Conservation (phyloP, 2,329 filamentous ascomycete species). For the Botrytis byssoidea region DNA sequence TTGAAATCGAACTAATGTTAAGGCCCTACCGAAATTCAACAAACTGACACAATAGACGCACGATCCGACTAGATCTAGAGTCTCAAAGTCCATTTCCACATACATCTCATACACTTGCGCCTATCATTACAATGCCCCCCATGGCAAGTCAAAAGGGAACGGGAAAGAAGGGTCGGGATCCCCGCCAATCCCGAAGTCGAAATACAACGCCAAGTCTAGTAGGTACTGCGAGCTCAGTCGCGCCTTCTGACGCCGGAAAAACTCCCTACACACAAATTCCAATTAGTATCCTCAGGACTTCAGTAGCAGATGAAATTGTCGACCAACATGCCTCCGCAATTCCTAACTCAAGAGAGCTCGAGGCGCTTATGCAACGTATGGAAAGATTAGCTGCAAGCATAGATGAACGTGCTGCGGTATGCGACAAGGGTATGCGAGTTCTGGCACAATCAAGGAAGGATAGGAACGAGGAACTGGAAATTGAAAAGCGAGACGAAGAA, state of each 20-base stretch:
- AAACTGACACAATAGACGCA: background rate
- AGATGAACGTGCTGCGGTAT: constrained; percentile 64
- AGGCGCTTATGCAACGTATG: constrained; percentile 62
- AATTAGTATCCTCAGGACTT: constrained; percentile 57
- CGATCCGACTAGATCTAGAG: background rate
- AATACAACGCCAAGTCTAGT: constrained; percentile 69
- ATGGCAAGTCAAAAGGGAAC: constrained; percentile 60
- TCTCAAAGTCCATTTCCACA: background rate
- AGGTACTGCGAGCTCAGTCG: constrained; percentile 39
- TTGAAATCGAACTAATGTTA: background rate
- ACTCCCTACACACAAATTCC: constrained; percentile 67
- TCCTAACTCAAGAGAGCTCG: constrained; percentile 62
- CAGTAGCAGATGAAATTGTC: constrained; percentile 63
- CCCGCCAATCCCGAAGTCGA: constrained; percentile 66
- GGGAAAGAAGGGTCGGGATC: constrained; percentile 63
- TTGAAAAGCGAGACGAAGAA: constrained; percentile 49
- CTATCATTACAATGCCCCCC: constrained; percentile 51
- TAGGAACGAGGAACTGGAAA: constrained; percentile 52
- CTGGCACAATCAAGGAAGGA: constrained; percentile 65
- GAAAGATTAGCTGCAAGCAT: constrained; percentile 64
- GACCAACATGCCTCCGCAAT: constrained; percentile 59
- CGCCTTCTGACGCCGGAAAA: constrained; percentile 50
- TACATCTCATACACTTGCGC: background rate
- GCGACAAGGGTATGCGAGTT: constrained; percentile 71
- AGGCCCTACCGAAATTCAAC: background rate